Evolutionary conservation across 192 early-diverging fungal species (phyloP).

Genomic region (Anaeromyces robustus): DNA sequence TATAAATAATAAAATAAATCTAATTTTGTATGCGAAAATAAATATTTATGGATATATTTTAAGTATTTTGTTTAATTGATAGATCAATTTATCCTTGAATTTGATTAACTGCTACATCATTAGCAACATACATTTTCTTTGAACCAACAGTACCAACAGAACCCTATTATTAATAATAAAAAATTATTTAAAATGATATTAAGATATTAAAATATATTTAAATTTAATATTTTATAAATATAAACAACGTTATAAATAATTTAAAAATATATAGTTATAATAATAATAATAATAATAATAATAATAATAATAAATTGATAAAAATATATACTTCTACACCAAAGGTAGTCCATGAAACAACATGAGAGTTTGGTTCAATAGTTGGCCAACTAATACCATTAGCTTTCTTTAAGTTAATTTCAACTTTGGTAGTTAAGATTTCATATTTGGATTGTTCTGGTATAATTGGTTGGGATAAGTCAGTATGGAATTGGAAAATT

Average conservation of each 20-base stretch:
- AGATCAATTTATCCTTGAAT: neutral
- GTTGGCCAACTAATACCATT: constrained; percentile 73
- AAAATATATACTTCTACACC: constrained; percentile 22
- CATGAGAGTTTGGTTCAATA: constrained; percentile 45
- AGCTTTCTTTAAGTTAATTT: constrained; percentile 61
- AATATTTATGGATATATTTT: no score
- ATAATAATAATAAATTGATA: no score
- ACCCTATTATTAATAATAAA: no score
- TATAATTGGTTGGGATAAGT: constrained; percentile 60
- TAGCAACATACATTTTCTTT: neutral
- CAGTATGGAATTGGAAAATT: constrained; percentile 46
- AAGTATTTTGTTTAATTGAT: no score
- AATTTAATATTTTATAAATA: no score
- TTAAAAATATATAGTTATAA: no score
- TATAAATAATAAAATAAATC: no score
- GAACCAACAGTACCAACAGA: neutral
- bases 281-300: no score
- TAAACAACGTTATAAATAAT: no score
- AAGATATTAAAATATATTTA: no score
- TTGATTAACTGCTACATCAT: neutral
- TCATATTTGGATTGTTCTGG: constrained; percentile 45
- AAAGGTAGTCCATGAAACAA: constrained; percentile 71
- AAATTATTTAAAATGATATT: no score
- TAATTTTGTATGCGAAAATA: no score
- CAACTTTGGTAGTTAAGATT: constrained; percentile 60